A percentile compares a stretch with the other conserved stretches of the same genome.
Conservation (phyloP, 2,329 filamentous ascomycete genomes). For the Fusarium cicatricum region DNA sequence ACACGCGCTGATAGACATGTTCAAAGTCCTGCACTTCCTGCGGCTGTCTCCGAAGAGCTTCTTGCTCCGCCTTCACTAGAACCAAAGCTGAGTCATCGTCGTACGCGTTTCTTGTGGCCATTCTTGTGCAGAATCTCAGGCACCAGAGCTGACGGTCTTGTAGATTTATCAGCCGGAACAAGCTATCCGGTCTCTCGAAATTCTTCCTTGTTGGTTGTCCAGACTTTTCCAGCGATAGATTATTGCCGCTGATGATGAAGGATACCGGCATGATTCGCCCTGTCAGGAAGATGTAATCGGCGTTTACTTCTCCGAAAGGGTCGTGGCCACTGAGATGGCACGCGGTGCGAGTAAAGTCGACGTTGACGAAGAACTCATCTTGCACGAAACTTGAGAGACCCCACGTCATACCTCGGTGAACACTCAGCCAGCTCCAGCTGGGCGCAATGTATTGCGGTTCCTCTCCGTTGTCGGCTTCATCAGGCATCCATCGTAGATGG, state of each 20-base stretch:
- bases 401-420: conserved; percentile 36
- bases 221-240: conserved; percentile 14
- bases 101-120: conserved; percentile 11
- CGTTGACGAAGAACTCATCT: conserved; percentile 13
- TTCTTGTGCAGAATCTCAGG: conserved; percentile 18
- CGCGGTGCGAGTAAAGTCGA: conserved; percentile 19
- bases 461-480: conserved; percentile 11
- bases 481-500: conserved; percentile 30
- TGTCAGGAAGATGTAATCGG: conserved; percentile 33
- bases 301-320: conserved; percentile 27
- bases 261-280: conserved; percentile 20
- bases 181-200: conserved; percentile 27
- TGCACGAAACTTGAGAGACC: conserved; percentile 15
- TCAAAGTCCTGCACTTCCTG: conserved; percentile 19
- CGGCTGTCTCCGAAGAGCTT: conserved; percentile 16
- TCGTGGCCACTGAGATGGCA: conserved; percentile 21
- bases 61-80: conserved; percentile 13
- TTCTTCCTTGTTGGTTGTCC: neutral
- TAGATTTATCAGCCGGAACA: conserved; percentile 16
- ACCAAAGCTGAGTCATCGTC: conserved; percentile 34
- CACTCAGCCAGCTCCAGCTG: conserved; percentile 42
- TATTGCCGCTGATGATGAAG: neutral
- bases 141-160: conserved; percentile 12
- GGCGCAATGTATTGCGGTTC: conserved; percentile 24
- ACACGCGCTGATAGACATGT: conserved; percentile 29